Conservation (phyloP, 371 early-diverging fungal species). For the Paraphysoderma sedebokerense region DNA sequence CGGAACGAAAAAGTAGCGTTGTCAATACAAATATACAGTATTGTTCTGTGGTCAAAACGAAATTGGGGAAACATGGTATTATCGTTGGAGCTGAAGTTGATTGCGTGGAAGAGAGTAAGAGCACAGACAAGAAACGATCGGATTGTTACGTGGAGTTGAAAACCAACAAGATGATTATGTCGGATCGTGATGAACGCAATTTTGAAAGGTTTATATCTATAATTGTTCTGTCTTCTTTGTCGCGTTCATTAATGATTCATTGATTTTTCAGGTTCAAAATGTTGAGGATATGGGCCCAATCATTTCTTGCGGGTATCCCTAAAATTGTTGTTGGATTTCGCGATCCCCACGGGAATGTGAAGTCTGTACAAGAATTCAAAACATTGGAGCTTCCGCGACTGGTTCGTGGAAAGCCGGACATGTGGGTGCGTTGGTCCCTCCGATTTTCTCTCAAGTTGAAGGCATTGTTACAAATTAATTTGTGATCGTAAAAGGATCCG, state of each 20-base stretch:
- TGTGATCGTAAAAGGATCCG: too few species aligned
- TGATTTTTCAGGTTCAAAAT: constrained; percentile 50
- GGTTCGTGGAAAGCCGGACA: constrained; percentile 35
- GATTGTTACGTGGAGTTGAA: constrained; percentile 69
- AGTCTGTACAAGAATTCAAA: constrained; percentile 32
- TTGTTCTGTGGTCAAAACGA: constrained; percentile 66
- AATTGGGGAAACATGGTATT: constrained; percentile 41
- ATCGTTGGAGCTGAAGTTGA: constrained; percentile 88
- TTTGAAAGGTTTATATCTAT: constrained; percentile 39
- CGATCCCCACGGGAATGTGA: constrained; percentile 42
- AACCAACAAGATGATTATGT: constrained; percentile 50
- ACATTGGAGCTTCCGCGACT: constrained; percentile 66
- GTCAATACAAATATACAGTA: constrained; percentile 75
- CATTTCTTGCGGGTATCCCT: constrained; percentile 74
- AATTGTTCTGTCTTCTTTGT: neutral
- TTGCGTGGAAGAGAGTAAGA: constrained; percentile 36
- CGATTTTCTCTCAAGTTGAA: too few species aligned
- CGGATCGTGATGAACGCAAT: constrained; percentile 20
- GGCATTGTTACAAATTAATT: too few species aligned
- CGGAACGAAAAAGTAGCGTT: constrained; percentile 16
- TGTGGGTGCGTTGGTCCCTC: too few species aligned
- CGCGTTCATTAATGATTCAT: neutral
- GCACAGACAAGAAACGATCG: constrained; percentile 16
- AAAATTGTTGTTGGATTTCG: constrained; percentile 68
- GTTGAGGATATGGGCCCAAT: constrained; percentile 80